Percentiles rank a stretch among this genome's conserved stretches.
Evolutionary conservation across 306 rosid species (phyloP).

Genomic region (Dalbergia cochinchinensis): DNA sequence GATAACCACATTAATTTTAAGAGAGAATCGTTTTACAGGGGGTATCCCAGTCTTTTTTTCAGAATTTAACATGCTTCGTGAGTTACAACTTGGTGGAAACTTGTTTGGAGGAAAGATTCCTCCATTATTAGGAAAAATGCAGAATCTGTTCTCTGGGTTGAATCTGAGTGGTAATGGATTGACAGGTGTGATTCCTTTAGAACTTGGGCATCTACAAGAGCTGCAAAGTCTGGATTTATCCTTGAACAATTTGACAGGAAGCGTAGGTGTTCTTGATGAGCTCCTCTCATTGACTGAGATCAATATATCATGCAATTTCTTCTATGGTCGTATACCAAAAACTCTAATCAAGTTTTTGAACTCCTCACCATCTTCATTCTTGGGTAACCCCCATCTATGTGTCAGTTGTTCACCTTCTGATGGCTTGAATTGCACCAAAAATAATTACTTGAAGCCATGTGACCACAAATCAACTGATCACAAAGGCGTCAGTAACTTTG

Average conservation of each 20-base stretch:
- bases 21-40: conserved; percentile 71
- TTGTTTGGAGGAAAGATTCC: conserved; percentile 73
- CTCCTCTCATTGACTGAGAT: conserved; percentile 56
- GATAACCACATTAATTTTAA: conserved; percentile 60
- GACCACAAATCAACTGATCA: conserved; percentile 27
- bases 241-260: conserved; percentile 76
- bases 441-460: conserved; percentile 57
- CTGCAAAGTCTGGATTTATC: conserved; percentile 62
- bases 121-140: conserved; percentile 55
- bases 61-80: conserved; percentile 53
- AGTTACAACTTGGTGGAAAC: conserved; percentile 85
- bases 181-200: conserved; percentile 65
- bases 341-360: conserved; percentile 53
- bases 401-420: conserved; percentile 54
- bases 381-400: conserved; percentile 74
- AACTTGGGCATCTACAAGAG: conserved; percentile 42
- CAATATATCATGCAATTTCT: conserved; percentile 72
- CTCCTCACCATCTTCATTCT: conserved; percentile 55
- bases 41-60: conserved; percentile 58
- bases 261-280: conserved; percentile 52
- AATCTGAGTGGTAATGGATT: conserved; percentile 69
- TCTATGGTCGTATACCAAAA: conserved; percentile 69
- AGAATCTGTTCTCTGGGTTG: conserved; percentile 53
- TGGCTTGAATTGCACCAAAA: conserved; percentile 49
- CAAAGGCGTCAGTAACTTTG: conserved; percentile 51